Evolutionary conservation across 768 basidiomycete species (phyloP), one percentile per base, ranked within the genome.

Genomic region (Hortiboletus campestris): DNA sequence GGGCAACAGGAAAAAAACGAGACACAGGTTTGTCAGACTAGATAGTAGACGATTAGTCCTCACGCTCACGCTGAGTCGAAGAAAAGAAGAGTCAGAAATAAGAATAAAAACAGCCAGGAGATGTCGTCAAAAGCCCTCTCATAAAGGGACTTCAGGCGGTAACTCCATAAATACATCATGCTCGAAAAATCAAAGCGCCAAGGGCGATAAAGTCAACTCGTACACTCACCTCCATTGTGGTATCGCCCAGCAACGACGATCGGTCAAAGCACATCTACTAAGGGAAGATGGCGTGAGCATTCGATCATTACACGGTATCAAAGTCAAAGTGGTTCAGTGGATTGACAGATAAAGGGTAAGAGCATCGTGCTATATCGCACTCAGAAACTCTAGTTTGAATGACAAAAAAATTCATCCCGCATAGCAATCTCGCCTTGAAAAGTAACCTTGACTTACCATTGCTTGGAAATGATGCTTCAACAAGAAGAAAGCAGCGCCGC

Each of bases 341-440:
- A 83, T 79, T 78, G 77, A 79, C 76, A 81, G 80, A 78, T 75
- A 79, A 64, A 46, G 4, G 70, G 57, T 79, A 57, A 86, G 84
- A 89, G 81, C 89, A 90, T 85, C 64, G 86, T 75, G 82, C 80
- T 72, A 8, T 63, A 59, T 58, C 56, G 78, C 84, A 73, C 89
- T 91, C 89, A 91, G 80, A 90, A 85, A 91, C 88, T 91, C 88
- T 91, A 91, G 89, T 91, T 91, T 91, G 88, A 88, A 83, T 62
- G 67, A 80, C 76, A 74, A 77, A 67, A 38, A 32, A 73, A 59
- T 76, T 89, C 86, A 86, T 88, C 85, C 62, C 54, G 49, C 52
- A 47, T 47, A 53, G 46, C 11, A 43, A 63, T 56, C 43, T 58
- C 43, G 48, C 44, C 43, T 46, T 44, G 29, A 46, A 49, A 41